These are phyloP conservation scores for Neurospora tetraspora DNA, from an alignment of 495 filamentous ascomycete genomes.

Conservation along the genomic window DNA sequence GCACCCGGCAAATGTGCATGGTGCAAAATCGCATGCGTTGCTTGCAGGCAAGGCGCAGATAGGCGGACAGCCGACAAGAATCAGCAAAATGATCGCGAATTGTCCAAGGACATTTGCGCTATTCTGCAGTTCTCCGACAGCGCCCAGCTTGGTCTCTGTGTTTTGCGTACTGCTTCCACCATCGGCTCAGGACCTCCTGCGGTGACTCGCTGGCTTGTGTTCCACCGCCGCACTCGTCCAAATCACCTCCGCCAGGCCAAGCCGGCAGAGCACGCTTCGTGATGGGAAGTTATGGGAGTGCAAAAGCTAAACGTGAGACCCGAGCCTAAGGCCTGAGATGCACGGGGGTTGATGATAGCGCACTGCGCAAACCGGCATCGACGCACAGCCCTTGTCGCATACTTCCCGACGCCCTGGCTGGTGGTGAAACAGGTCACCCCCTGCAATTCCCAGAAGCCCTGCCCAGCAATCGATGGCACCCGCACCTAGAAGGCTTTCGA, in stretches of 20 bases:
- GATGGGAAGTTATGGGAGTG: neutral
- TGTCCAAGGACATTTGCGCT: slow-evolving; percentile 1
- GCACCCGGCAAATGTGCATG: slow-evolving; percentile 3
- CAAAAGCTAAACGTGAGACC: neutral
- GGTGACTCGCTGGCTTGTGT: slow-evolving; percentile 6
- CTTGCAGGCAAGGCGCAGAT: neutral
- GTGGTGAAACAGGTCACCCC: slow-evolving; percentile 30
- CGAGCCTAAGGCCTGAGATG: neutral
- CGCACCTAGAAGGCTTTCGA: slow-evolving; percentile 21
- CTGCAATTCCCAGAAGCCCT: slow-evolving; percentile 25
- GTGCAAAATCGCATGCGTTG: slow-evolving; percentile 7
- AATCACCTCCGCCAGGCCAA: neutral
- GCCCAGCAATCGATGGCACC: slow-evolving; percentile 8
- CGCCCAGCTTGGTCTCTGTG: neutral
- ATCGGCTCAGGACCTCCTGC: slow-evolving; percentile 9
- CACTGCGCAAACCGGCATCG: slow-evolving; percentile 16
- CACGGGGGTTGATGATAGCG: slow-evolving; percentile 9
- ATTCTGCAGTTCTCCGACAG: slow-evolving; percentile 16
- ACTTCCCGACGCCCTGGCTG: slow-evolving; percentile 23
- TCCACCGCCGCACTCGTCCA: neutral
- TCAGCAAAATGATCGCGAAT: slow-evolving; percentile 4
- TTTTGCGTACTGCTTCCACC: slow-evolving; percentile 5
- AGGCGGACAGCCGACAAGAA: slow-evolving; percentile 1
- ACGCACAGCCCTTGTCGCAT: slow-evolving; percentile 23
- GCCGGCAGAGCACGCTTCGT: slow-evolving; percentile 3